These are phyloP conservation scores for Fusarium anthophilum DNA, from an alignment of 2,329 filamentous ascomycete genomes.

Conservation along the genomic window DNA sequence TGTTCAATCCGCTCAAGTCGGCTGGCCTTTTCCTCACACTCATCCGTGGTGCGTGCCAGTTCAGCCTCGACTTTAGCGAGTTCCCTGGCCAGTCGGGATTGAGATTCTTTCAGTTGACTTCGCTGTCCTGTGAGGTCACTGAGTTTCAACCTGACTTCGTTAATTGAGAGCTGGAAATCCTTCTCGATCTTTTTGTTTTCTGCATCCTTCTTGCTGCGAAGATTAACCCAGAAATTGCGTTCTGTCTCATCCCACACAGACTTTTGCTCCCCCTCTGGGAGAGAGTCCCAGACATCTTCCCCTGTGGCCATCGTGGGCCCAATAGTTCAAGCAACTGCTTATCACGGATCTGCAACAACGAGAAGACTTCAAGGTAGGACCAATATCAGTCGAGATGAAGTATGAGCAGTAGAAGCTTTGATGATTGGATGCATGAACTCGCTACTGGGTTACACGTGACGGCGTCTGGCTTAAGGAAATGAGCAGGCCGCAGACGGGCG, in stretches of 20 bases:
- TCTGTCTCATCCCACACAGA: slow-evolving; percentile 51
- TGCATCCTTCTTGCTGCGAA: slow-evolving; percentile 39
- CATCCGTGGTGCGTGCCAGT: slow-evolving; percentile 45
- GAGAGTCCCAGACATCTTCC: slow-evolving; percentile 43
- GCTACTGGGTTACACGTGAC: slow-evolving; percentile 12
- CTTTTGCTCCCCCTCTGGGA: slow-evolving; percentile 46
- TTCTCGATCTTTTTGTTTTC: slow-evolving; percentile 39
- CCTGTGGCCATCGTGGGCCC: slow-evolving; percentile 33
- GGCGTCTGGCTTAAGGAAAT: not conserved
- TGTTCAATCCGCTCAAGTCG: slow-evolving; percentile 47
- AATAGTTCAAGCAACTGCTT: not conserved
- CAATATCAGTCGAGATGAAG: not conserved
- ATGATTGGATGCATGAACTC: slow-evolving; percentile 9
- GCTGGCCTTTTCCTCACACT: slow-evolving; percentile 47
- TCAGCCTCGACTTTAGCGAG: slow-evolving; percentile 51
- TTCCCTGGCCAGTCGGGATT: slow-evolving; percentile 43
- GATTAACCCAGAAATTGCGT: slow-evolving; percentile 47
- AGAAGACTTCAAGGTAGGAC: not conserved
- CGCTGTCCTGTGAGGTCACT: slow-evolving; percentile 43
- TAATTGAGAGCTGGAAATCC: slow-evolving; percentile 38
- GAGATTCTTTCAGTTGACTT: slow-evolving; percentile 42
- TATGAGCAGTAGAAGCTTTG: not conserved
- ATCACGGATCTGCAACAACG: not conserved
- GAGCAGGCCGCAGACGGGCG: not conserved
- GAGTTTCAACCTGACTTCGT: slow-evolving; percentile 44